Base-by-base conservation (phyloP, 495 filamentous ascomycete species). In the Penicillium diatomitis region DNA sequence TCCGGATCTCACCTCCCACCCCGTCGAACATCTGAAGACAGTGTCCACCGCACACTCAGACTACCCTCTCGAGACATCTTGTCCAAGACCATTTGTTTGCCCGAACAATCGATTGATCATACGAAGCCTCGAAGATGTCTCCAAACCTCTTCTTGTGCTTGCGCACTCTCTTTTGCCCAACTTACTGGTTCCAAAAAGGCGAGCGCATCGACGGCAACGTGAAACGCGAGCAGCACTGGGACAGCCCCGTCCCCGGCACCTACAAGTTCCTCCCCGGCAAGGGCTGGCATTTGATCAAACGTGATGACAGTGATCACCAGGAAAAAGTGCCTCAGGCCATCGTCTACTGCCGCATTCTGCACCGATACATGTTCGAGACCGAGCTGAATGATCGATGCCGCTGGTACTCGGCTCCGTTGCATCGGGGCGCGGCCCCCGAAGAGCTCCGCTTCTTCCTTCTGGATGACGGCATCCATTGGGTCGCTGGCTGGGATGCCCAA, bases 61-160 rank as follows among this genome's bases (percentile, higher is more conserved):
- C 20, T 20, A 20, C 20, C 20, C 20, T 20, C 20, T 20, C 20
- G 20, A 20, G 20, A 20, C 20, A 20, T 20, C 20, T 20, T 20
- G 20, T 20, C 20, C 20, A 20, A 20, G 20, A 20, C 20, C 20
- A 20, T 20, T 20, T 20, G 2, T 20, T 20, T 20, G 20, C 20
- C 20, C 20, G 20, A 20, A 20, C 20, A 20, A 20, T 20, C 20
- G 20, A 20, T 20, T 20, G 20, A 20, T 20, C 2, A 2, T 0
- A 20, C 20, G 20, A 20, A 50, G 34, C 43, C 10, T 52, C 43
- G 39, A 52, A 12, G 47, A 74, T 74, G 71, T 65, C 71, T 9
- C 71, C 71, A 54, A 74, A 74, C 54, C 65, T 71, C 35, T 74
- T 72, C 49, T 52, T 74, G 49, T 74, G 71, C 44, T 50, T 71